Conservation (phyloP, 2,329 filamentous ascomycete genomes). For the Alternaria dauci region DNA sequence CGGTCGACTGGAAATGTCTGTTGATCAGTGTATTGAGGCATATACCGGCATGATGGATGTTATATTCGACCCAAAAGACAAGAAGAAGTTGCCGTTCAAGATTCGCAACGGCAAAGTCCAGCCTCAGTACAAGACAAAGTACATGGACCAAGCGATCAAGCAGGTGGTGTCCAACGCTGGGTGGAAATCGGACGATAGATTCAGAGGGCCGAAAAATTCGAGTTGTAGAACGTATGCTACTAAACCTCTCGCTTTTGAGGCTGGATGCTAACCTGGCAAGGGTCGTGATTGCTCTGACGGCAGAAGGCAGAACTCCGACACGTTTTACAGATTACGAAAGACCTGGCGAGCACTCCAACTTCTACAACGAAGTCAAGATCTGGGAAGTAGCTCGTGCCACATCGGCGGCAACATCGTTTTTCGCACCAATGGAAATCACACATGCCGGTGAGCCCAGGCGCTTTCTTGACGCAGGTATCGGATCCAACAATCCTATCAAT, state of each 20-base stretch:
- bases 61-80: slow-evolving; percentile 19
- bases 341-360: slow-evolving; percentile 14
- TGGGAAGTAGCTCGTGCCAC: not conserved
- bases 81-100: slow-evolving; percentile 7
- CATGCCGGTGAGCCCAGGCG: not conserved
- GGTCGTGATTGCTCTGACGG: slow-evolving; percentile 15
- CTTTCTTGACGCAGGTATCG: slow-evolving; percentile 53
- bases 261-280: slow-evolving; percentile 2
- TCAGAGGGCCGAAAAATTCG: slow-evolving; percentile 11
- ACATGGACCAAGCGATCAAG: slow-evolving; percentile 21
- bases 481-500: not conserved
- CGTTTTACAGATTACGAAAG: slow-evolving; percentile 15
- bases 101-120: slow-evolving; percentile 17
- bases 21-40: slow-evolving; percentile 22
- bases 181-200: slow-evolving; percentile 7
- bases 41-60: slow-evolving; percentile 17
- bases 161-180: slow-evolving; percentile 11
- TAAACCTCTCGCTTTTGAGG: not conserved
- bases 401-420: not conserved
- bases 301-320: slow-evolving; percentile 5
- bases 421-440: not conserved
- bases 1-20: slow-evolving; percentile 24
- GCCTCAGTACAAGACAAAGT: slow-evolving; percentile 20
- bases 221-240: slow-evolving; percentile 13
- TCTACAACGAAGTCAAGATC: slow-evolving; percentile 31